phyloP scores from a whole-genome alignment of 2,329 filamentous ascomycete species.

The Pseudogymnoascus sp. region DNA sequence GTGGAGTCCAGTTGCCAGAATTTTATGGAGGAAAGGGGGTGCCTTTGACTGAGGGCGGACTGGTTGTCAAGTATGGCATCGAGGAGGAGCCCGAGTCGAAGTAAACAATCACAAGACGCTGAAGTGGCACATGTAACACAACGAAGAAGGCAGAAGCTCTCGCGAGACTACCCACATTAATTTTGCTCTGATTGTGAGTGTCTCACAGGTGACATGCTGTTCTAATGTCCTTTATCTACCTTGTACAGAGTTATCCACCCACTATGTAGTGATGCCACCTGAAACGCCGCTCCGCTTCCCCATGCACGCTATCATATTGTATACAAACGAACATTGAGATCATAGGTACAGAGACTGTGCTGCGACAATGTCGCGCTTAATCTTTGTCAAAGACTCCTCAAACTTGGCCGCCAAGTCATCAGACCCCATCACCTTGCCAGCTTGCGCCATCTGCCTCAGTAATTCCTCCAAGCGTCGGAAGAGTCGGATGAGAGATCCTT shows the following conservation, averaged over 20 bases:
- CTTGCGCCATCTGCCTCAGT: conserved; percentile 89
- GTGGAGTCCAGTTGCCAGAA: conserved; percentile 60
- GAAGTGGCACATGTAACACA: conserved; percentile 1
- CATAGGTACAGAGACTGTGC: conserved; percentile 89
- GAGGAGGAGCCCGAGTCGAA: conserved; percentile 16
- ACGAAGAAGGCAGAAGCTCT: not conserved
- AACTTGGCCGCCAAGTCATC: conserved; percentile 91
- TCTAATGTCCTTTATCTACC: not conserved
- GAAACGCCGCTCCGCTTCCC: conserved; percentile 7
- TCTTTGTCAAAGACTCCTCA: conserved; percentile 74
- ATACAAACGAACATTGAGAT: conserved; percentile 15
- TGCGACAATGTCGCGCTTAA: conserved; percentile 88
- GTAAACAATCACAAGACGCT: not conserved
- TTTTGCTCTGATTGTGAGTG: not conserved
- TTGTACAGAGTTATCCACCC: not conserved
- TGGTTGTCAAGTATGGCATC: conserved; percentile 26
- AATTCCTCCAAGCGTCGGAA: conserved; percentile 94
- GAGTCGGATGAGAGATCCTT: conserved; percentile 89
- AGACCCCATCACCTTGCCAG: conserved; percentile 95
- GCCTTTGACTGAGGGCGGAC: conserved; percentile 30
- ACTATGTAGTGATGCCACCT: conserved; percentile 5
- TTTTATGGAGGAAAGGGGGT: conserved; percentile 70
- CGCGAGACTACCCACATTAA: not conserved
- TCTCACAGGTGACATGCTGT: not conserved
- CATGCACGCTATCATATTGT: conserved; percentile 8